Base-by-base conservation (phyloP, 1,284 basidiomycete species). In the Afroboletus lepidellus region DNA sequence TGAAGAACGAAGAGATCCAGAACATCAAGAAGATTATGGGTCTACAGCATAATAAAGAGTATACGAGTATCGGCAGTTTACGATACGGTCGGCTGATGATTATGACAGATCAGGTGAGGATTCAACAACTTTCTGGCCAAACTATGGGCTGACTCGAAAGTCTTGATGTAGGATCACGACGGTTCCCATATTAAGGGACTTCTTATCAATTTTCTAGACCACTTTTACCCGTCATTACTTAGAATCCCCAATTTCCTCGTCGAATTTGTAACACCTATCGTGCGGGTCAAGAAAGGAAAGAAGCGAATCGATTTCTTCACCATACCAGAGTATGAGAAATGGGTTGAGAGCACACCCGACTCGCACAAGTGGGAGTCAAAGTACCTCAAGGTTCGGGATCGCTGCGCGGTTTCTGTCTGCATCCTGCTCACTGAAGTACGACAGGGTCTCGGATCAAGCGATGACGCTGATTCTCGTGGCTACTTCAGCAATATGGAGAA, bases 131-230 rank as follows among this genome's bases (percentile, higher is more conserved):
- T 57, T 50, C 42, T 47, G 49, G 13, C 41, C 8, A 38, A 21
- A 34, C 16, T 34, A 41, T 48, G 57, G 54, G 43, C 33, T 56
- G 38, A 56, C 55, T 63, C 7, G 20, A 54, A 37, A 12, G 12
- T 39, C 23, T 9, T 38, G 13, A 34, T 55, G 0, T 69, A 97
- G 92, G 97, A 99, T 84, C 94, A 99, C 74, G 97, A 99, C 74
- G 97, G 97, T 48, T 99, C 96, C 34, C 97, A 99, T 74, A 99
- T 99, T 77, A 99, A 99, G 73, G 97, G 97, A 36, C 81, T 99
- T 9, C 81, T 99, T 52, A 97, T 99, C 77, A 99, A 99, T 72
- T 99, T 95, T 72, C 76, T 99, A 53, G 97, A 99, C 67, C 89
- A 96, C 69, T 98, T 96, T 72, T 99, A 91, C 71, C 97, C 97